A percentile compares a stretch with the other conserved stretches of the same genome.
Evolutionary conservation across 345 rosid genomes (phyloP).

Genomic region (Eucalyptus marginata): DNA sequence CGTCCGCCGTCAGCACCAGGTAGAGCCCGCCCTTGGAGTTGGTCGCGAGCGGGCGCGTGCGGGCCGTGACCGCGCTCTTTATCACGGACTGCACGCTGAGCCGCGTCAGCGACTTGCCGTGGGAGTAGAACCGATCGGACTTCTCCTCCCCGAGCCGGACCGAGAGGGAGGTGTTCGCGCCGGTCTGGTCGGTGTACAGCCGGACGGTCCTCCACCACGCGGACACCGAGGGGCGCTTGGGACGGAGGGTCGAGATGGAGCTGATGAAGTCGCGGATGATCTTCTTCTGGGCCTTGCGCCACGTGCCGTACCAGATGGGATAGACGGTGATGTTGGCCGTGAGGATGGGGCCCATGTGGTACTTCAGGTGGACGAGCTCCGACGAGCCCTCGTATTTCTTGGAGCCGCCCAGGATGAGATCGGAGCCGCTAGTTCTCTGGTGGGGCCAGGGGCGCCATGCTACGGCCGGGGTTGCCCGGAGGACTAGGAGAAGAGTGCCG

Average conservation of each 20-base stretch:
- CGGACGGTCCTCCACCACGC: constrained; percentile 96
- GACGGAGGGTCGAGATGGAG: constrained; percentile 56
- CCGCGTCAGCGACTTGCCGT: constrained; percentile 78
- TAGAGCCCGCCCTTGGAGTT: constrained; percentile 69
- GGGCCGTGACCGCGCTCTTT: constrained; percentile 60
- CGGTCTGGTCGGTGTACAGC: constrained; percentile 92
- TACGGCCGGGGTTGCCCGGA: constrained; percentile 3
- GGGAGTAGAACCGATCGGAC: constrained; percentile 87
- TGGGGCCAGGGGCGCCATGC: constrained; percentile 85
- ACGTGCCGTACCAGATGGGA: constrained; percentile 88
- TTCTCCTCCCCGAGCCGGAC: constrained; percentile 66
- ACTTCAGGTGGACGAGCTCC: constrained; percentile 70
- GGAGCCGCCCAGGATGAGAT: constrained; percentile 33
- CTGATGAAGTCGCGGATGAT: constrained; percentile 80
- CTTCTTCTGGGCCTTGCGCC: constrained; percentile 75
- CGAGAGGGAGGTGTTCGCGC: constrained; percentile 45
- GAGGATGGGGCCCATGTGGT: constrained; percentile 97
- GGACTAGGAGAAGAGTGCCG: constrained; percentile 18
- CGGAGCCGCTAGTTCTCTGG: constrained; percentile 32
- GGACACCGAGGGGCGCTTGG: constrained; percentile 62
- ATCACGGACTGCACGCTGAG: constrained; percentile 81
- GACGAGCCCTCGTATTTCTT: constrained; percentile 96
- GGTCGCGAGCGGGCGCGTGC: constrained; percentile 54
- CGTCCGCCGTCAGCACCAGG: constrained; percentile 73
- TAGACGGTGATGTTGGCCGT: constrained; percentile 80